Evolutionary conservation across 1,284 basidiomycete species (phyloP), one percentile per base, ranked within the genome.

Genomic region (Rhodotorula sp.): DNA sequence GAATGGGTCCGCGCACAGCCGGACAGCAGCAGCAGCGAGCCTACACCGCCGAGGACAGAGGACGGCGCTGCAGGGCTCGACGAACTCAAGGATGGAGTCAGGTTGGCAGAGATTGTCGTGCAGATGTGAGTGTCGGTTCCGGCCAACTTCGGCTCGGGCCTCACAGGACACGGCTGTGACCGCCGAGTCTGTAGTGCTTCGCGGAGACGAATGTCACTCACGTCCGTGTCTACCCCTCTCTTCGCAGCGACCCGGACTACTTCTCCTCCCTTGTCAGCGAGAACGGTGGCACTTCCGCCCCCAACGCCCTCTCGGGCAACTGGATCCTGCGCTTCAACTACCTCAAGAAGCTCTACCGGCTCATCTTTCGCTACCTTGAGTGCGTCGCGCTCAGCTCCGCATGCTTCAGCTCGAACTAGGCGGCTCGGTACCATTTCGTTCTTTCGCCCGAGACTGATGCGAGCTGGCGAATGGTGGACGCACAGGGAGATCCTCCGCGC

Each of bases 291-390:
- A 18, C 87, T 87, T 71, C 84, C 83, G 67, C 67, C 26, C n/a
- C 55, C 30, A 71, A 71, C 29, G 68, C 73, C 0, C 64, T 75
- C 3, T 86, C 89, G 30, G 92, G 93, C 79, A 93, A 91, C 81
- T 94, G 91, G 92, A 90, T 93, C 65, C 81, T 94, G 58, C 87
- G 90, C n/a, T 91, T 93, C 80, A 88, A 85, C 79, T 82, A 89
- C 22, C 85, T 94, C 71, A 94, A 95, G 79, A 87, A 90, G 29
- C 85, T 94, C 56, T 93, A 91, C 81, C 86, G 92, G 66, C 86
- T 93, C 57, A 89, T 93, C 84, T 90, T 90, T 4, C 91, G 93
- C 78, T 94, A 93, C 79, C 90, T 91, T 77, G 85, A 88, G 66
- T 72, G 42, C 33, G 70, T 61, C 45, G 0, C 33, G 4, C 3